Evolutionary conservation across 768 basidiomycete species (phyloP).

Genomic region (Pulveroboletus sp.): DNA sequence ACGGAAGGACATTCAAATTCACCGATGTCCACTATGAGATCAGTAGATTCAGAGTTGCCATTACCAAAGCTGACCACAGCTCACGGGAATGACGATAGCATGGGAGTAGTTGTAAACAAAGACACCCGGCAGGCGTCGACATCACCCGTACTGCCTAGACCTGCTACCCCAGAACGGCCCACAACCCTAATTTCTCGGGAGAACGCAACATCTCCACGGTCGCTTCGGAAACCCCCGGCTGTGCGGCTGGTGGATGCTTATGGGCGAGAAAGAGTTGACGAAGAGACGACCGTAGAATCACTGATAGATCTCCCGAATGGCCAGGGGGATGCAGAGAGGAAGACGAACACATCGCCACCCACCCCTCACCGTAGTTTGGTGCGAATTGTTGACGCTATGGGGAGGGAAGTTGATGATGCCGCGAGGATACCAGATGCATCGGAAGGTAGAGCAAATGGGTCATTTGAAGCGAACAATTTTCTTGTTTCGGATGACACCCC

Average conservation of each 20-base stretch:
- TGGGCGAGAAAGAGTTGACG: constrained; percentile 43
- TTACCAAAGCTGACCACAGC: background rate
- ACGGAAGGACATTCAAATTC: constrained; percentile 24
- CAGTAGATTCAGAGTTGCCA: constrained; percentile 21
- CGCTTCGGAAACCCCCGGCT: constrained; percentile 43
- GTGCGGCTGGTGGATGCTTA: constrained; percentile 71
- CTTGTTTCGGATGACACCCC: constrained; percentile 19
- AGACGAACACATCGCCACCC: constrained; percentile 10
- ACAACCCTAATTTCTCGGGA: constrained; percentile 25
- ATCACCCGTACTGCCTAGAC: constrained; percentile 5
- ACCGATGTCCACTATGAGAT: constrained; percentile 26
- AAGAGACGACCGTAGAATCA: constrained; percentile 5
- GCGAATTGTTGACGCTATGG: constrained; percentile 68
- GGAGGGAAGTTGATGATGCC: constrained; percentile 46
- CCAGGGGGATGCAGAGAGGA: constrained; percentile 17
- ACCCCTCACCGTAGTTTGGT: constrained; percentile 37
- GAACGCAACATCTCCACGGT: constrained; percentile 26
- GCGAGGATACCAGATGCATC: constrained; percentile 31
- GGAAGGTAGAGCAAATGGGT: constrained; percentile 13
- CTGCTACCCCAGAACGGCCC: constrained; percentile 21
- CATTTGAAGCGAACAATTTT: constrained; percentile 19
- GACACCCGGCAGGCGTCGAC: background rate
- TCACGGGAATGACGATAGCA: constrained; percentile 6
- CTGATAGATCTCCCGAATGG: constrained; percentile 2
- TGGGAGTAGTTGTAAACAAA: constrained; percentile 4